Conservation (phyloP, 768 basidiomycete species). For the Rubroboletus pulcherrimus region DNA sequence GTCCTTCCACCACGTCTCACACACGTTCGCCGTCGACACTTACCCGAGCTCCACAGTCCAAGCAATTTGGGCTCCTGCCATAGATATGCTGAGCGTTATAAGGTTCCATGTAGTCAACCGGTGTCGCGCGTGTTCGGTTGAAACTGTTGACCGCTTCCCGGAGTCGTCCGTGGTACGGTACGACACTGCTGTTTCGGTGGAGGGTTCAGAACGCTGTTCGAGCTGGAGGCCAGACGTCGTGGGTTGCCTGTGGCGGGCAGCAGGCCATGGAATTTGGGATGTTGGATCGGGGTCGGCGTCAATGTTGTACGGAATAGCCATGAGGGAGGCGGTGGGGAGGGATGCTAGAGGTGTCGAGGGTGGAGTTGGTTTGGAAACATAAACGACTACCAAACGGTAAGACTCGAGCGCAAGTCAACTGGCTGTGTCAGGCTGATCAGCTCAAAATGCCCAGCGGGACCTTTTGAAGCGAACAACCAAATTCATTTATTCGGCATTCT, state of each 20-base stretch:
- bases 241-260: constrained; percentile 35
- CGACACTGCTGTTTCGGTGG: constrained; percentile 20
- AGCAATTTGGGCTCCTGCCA: constrained; percentile 92
- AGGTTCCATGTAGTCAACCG: constrained; percentile 60
- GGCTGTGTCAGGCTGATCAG: background rate
- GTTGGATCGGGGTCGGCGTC: constrained; percentile 72
- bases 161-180: constrained; percentile 33
- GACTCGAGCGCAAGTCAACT: background rate
- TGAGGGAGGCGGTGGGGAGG: constrained; percentile 26
- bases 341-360: background rate
- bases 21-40: constrained; percentile 25
- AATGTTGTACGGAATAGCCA: constrained; percentile 55
- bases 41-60: constrained; percentile 97
- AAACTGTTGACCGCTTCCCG: constrained; percentile 18
- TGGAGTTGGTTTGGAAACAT: constrained; percentile 8
- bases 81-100: constrained; percentile 80
- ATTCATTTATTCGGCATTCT: constrained; percentile 20
- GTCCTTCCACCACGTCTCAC: background rate
- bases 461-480: constrained; percentile 14
- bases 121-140: constrained; percentile 24
- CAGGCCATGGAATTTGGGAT: constrained; percentile 76
- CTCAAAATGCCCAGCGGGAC: background rate
- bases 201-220: constrained; percentile 19
- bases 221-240: constrained; percentile 21
- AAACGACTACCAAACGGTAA: constrained; percentile 6